A percentile compares a stretch with the other conserved stretches of the same genome.
phyloP scores from a whole-genome alignment of 495 filamentous ascomycete species.

The Zalerion maritima region DNA sequence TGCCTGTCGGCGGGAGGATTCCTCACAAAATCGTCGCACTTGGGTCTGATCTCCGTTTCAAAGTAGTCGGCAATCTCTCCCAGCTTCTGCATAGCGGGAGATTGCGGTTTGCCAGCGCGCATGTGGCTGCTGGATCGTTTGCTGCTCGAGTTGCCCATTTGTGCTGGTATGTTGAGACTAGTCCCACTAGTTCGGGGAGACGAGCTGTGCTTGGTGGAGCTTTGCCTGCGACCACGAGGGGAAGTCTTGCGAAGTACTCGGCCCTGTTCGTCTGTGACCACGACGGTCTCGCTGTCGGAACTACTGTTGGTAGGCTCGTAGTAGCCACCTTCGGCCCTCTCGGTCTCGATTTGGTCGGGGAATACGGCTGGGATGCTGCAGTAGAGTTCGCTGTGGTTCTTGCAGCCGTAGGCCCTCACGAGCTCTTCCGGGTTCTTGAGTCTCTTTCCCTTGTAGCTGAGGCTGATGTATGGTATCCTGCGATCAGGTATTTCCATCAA shows the following conservation, averaged over 20 bases:
- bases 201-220: no score
- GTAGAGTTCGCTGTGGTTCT: slow-evolving; percentile 64
- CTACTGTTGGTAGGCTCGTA: slow-evolving; percentile 37
- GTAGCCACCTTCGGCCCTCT: slow-evolving; percentile 22
- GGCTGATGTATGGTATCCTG: slow-evolving; percentile 39
- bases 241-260: no score
- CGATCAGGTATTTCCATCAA: slow-evolving; percentile 45
- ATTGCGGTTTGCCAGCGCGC: no score
- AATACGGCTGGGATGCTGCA: slow-evolving; percentile 42
- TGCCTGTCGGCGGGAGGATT: slow-evolving; percentile 55
- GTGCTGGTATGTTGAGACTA: no score
- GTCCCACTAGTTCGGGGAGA: no score
- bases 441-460: slow-evolving; percentile 72
- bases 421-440: slow-evolving; percentile 51
- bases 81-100: slow-evolving; percentile 53
- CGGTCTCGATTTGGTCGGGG: slow-evolving; percentile 8
- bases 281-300: slow-evolving; percentile 31
- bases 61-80: slow-evolving; percentile 52
- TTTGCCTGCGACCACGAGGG: no score
- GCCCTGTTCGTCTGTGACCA: slow-evolving; percentile 18
- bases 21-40: slow-evolving; percentile 47
- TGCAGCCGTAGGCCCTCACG: slow-evolving; percentile 60
- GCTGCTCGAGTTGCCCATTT: slow-evolving; percentile 18
- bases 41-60: slow-evolving; percentile 47
- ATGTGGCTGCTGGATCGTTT: slow-evolving; percentile 29